These are phyloP conservation scores for Bryoerythrophyllum caledonicum DNA, from an alignment of 225 moss, liverwort and hornwort species.

Conservation along the genomic window DNA sequence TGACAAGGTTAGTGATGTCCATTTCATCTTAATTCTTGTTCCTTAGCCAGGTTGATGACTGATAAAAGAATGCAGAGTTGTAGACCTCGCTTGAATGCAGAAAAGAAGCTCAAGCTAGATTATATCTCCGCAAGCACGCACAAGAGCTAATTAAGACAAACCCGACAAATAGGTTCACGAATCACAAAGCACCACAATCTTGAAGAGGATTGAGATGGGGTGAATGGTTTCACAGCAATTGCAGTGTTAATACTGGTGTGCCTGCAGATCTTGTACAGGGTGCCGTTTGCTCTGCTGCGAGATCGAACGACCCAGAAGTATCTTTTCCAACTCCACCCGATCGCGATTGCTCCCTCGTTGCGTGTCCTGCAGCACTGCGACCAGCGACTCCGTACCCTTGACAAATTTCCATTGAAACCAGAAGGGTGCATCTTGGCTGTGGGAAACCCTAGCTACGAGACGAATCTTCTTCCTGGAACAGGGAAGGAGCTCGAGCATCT, in stretches of 20 bases:
- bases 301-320: not conserved
- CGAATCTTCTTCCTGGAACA: constrained; percentile 1
- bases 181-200: too few species aligned
- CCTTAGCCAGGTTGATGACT: too few species aligned
- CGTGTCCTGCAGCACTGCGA: not conserved
- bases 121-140: too few species aligned
- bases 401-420: not conserved
- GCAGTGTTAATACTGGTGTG: not conserved
- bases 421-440: not conserved
- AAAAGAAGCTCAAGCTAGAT: too few species aligned
- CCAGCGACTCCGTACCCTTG: not conserved
- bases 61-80: too few species aligned
- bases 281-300: not conserved
- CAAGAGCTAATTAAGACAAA: too few species aligned
- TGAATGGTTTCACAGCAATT: too few species aligned
- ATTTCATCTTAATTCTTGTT: too few species aligned
- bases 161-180: too few species aligned
- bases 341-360: not conserved
- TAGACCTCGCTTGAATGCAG: not conserved
- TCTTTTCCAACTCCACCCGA: not conserved
- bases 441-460: not conserved
- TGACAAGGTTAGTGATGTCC: not conserved
- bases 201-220: too few species aligned
- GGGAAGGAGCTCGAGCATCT: constrained; percentile 9
- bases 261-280: not conserved